Percentiles rank a stretch among this genome's conserved stretches.
These are phyloP conservation scores for Leccinum rimulosum DNA, from an alignment of 768 basidiomycete species.

Conservation along the genomic window DNA sequence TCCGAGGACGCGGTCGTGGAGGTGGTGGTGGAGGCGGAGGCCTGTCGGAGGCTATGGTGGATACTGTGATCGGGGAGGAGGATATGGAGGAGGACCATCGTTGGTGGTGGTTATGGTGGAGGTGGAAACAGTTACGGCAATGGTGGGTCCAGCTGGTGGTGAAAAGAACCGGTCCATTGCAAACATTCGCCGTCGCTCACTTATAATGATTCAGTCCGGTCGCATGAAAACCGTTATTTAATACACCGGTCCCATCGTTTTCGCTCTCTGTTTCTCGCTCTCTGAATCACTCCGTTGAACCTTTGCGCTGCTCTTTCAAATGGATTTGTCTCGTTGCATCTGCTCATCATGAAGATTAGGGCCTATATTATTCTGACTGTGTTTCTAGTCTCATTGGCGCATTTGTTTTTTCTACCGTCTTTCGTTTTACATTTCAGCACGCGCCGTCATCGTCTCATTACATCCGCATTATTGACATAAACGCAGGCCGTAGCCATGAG, in stretches of 20 bases:
- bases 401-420: slow-evolving; percentile 18
- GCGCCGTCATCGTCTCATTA: slow-evolving; percentile 29
- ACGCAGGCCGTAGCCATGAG: slow-evolving; percentile 44
- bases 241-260: slow-evolving; percentile 17
- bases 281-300: slow-evolving; percentile 36
- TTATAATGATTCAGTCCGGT: slow-evolving; percentile 13
- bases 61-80: slow-evolving; percentile 33
- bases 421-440: slow-evolving; percentile 9
- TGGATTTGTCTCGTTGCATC: slow-evolving; percentile 55
- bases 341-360: slow-evolving; percentile 46
- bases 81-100: slow-evolving; percentile 39
- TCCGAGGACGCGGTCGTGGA: slow-evolving; percentile 56
- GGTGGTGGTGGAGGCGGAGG: slow-evolving; percentile 15
- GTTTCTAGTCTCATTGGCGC: slow-evolving; percentile 36
- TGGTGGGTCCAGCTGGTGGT: slow-evolving; percentile 49
- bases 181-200: slow-evolving; percentile 8
- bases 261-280: slow-evolving; percentile 29
- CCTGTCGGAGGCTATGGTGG: slow-evolving; percentile 33
- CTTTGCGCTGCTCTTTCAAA: slow-evolving; percentile 64
- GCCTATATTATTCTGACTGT: slow-evolving; percentile 42
- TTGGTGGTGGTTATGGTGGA: slow-evolving; percentile 27
- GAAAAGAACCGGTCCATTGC: slow-evolving; percentile 24
- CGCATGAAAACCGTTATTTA: slow-evolving; percentile 27
- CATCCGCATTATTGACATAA: slow-evolving; percentile 39
- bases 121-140: slow-evolving; percentile 32